phyloP scores from a whole-genome alignment of 163 green algal genomes.

The Scenedesmus sp. region DNA sequence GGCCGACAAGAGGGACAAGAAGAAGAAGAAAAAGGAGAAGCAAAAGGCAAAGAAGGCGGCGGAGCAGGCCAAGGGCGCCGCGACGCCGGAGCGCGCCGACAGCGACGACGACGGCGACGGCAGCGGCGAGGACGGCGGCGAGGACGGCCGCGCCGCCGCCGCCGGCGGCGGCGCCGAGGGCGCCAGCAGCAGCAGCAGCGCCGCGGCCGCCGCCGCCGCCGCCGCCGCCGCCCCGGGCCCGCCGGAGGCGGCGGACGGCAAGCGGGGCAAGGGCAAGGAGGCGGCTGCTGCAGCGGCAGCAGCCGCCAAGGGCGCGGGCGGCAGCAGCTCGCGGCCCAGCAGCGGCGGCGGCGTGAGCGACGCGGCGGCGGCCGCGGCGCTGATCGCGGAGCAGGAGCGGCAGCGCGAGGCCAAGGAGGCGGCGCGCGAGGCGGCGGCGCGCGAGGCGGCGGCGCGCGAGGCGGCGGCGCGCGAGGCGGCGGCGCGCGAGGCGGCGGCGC shows the following conservation, averaged over 20 bases:
- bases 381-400: constrained; percentile 3
- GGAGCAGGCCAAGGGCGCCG: constrained; percentile 2
- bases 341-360: too few relatives aligned
- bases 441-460: not conserved
- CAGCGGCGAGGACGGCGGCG: not conserved
- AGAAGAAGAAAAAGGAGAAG: constrained; percentile 18
- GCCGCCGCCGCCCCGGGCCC: not conserved
- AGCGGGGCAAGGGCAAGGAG: constrained; percentile 20
- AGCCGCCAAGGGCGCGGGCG: constrained; percentile 1
- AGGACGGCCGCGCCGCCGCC: not conserved
- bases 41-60: not conserved
- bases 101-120: not conserved
- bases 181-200: not conserved
- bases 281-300: constrained; percentile 3
- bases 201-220: not conserved
- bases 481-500: too few relatives aligned
- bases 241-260: not conserved
- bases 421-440: too few relatives aligned
- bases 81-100: not conserved
- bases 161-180: not conserved
- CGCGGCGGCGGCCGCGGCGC: constrained; percentile 1
- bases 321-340: too few relatives aligned
- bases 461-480: too few relatives aligned
- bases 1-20: constrained; percentile 9
- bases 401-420: constrained; percentile 4